These are phyloP conservation scores for Neckera pumila DNA, from an alignment of 225 moss, liverwort and hornwort genomes.

Conservation along the genomic window DNA sequence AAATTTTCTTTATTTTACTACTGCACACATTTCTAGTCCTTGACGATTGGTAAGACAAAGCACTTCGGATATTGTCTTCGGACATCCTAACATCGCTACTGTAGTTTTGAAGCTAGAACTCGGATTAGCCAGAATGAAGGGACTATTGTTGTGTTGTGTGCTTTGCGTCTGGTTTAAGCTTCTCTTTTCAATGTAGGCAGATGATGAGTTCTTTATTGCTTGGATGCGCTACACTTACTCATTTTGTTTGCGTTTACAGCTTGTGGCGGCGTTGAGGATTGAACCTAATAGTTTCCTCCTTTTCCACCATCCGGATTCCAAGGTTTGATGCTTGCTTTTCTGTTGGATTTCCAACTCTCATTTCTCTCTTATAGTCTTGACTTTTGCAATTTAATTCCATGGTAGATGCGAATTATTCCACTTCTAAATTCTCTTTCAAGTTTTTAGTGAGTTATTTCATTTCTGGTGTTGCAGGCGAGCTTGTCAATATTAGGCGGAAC, in stretches of 20 bases:
- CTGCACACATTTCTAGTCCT: neutral
- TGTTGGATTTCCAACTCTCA: neutral
- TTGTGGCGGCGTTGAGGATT: constrained; percentile 83
- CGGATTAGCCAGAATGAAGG: neutral
- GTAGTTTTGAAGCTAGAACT: neutral
- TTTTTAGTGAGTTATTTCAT: neutral
- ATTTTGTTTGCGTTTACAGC: constrained; percentile 34
- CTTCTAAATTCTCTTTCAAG: neutral
- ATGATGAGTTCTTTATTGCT: neutral
- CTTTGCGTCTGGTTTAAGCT: neutral
- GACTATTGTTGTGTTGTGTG: neutral
- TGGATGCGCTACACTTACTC: neutral
- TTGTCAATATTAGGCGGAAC: constrained; percentile 83
- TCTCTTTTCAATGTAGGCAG: neutral
- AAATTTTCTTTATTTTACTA: neutral
- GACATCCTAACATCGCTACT: neutral
- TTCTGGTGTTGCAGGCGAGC: constrained; percentile 42
- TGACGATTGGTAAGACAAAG: neutral
- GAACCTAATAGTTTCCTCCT: constrained; percentile 63
- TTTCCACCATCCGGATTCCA: constrained; percentile 72
- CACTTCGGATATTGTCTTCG: neutral
- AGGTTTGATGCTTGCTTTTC: constrained; percentile 27
- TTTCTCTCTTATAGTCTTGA: neutral
- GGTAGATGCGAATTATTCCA: neutral
- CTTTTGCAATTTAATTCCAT: neutral